phyloP scores from a whole-genome alignment of 257 asterid species.

The Mentha longifolia region DNA sequence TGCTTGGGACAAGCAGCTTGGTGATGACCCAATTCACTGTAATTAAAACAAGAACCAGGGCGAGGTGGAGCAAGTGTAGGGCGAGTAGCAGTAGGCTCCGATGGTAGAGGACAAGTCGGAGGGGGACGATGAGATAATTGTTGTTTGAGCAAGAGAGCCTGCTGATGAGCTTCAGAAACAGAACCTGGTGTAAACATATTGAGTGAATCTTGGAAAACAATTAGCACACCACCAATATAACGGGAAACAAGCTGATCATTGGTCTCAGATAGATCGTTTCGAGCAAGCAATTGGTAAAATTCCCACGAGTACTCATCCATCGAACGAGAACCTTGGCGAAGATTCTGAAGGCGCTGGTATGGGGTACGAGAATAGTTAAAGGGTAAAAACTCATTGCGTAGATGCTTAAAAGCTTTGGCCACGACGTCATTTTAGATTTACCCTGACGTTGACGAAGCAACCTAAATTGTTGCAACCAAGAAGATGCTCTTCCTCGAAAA shows the following conservation, averaged over 20 bases:
- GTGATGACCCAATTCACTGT: not conserved
- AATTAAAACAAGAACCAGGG: not conserved
- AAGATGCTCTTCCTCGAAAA: not conserved
- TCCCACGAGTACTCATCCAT: not conserved
- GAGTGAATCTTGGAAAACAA: not conserved
- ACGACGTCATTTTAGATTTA: not conserved
- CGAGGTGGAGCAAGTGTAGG: not conserved
- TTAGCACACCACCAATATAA: not conserved
- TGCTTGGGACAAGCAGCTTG: not conserved
- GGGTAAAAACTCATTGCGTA: not conserved
- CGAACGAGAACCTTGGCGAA: not conserved
- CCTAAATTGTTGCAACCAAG: not conserved
- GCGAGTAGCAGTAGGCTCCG: too few species aligned
- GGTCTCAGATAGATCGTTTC: not conserved
- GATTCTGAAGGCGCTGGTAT: not conserved
- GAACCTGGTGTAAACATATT: not conserved
- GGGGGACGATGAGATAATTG: not conserved
- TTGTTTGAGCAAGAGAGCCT: not conserved
- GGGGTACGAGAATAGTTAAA: not conserved
- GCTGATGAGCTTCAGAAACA: not conserved
- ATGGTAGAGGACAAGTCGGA: not conserved
- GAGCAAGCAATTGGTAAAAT: not conserved
- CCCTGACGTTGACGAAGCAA: not conserved
- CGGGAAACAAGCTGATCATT: not conserved
- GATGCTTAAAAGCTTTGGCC: not conserved